Evolutionary conservation across 2,329 filamentous ascomycete genomes (phyloP).

Genomic region (Gnomoniopsis smithogilvyi): DNA sequence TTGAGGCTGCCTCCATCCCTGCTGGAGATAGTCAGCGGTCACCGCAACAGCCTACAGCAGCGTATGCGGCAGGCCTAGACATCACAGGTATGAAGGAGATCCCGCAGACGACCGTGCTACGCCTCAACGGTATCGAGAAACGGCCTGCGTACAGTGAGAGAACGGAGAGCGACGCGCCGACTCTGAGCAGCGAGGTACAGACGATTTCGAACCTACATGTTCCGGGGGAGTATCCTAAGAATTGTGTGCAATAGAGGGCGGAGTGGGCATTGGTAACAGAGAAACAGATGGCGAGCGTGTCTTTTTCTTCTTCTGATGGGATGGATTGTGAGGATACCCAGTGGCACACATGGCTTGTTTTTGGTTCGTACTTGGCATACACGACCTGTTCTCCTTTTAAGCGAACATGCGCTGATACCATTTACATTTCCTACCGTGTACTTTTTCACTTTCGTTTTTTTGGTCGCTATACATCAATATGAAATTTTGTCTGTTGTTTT

Average conservation of each 20-base stretch:
- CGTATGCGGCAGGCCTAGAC: conserved; percentile 2
- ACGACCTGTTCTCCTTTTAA: too few relatives aligned
- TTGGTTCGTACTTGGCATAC: background rate
- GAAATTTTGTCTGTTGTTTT: too few relatives aligned
- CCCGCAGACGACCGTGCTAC: background rate
- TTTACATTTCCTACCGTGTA: too few relatives aligned
- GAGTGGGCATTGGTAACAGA: too few relatives aligned
- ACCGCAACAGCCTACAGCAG: background rate
- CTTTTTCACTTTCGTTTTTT: too few relatives aligned
- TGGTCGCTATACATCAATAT: too few relatives aligned
- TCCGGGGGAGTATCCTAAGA: conserved; percentile 60
- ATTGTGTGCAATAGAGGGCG: background rate
- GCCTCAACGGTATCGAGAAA: background rate
- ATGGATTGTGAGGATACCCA: conserved; percentile 1
- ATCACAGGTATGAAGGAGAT: background rate
- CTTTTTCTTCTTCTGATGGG: background rate
- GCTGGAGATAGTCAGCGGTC: background rate
- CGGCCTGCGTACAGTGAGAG: conserved; percentile 13
- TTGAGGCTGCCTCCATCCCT: background rate
- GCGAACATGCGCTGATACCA: too few relatives aligned
- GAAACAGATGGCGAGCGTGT: background rate
- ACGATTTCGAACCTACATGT: conserved; percentile 66
- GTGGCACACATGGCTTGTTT: conserved; percentile 14
- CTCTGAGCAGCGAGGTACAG: conserved; percentile 30
- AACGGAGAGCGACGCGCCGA: conserved; percentile 14